Evolutionary conservation across 768 basidiomycete genomes (phyloP).

Genomic region (Xerocomellus amylosporus): DNA sequence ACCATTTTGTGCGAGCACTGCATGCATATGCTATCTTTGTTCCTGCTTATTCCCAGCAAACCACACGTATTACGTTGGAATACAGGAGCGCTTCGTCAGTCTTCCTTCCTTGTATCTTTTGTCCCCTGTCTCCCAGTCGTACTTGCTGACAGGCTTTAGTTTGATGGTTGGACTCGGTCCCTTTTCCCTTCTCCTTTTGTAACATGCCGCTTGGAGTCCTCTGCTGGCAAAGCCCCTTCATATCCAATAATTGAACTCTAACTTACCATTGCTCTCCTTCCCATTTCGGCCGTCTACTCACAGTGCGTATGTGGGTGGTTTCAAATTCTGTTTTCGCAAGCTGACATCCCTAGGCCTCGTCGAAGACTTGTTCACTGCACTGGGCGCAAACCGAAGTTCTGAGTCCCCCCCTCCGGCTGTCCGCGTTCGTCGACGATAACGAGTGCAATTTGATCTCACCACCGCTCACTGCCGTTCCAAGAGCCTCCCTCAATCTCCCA

Average conservation of each 20-base stretch:
- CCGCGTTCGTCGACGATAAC: neutral
- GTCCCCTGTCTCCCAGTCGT: neutral
- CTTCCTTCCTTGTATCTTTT: slow-evolving; percentile 13
- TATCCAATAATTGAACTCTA: slow-evolving; percentile 30
- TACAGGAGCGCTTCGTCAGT: slow-evolving; percentile 16
- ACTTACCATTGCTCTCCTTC: neutral
- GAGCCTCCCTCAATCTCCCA: slow-evolving; percentile 16
- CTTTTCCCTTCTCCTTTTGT: neutral
- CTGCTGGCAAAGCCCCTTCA: slow-evolving; percentile 19
- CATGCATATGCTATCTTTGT: slow-evolving; percentile 24
- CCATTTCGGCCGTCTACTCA: neutral
- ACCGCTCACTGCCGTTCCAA: slow-evolving; percentile 1
- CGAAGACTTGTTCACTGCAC: neutral
- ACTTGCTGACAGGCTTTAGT: slow-evolving; percentile 18
- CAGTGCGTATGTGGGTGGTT: slow-evolving; percentile 2
- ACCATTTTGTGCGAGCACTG: slow-evolving; percentile 16
- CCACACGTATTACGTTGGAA: slow-evolving; percentile 22
- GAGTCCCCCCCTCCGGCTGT: neutral
- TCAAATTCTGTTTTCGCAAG: slow-evolving; percentile 4
- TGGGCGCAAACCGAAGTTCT: neutral
- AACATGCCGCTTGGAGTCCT: slow-evolving; percentile 5
- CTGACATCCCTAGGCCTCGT: neutral
- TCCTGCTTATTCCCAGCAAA: slow-evolving; percentile 18
- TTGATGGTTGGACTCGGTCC: slow-evolving; percentile 15
- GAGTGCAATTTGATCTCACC: slow-evolving; percentile 11